Percentiles rank a stretch among this genome's conserved stretches.
Conservation (phyloP, 306 rosid genomes). For the Oemleria cerasiformis region DNA sequence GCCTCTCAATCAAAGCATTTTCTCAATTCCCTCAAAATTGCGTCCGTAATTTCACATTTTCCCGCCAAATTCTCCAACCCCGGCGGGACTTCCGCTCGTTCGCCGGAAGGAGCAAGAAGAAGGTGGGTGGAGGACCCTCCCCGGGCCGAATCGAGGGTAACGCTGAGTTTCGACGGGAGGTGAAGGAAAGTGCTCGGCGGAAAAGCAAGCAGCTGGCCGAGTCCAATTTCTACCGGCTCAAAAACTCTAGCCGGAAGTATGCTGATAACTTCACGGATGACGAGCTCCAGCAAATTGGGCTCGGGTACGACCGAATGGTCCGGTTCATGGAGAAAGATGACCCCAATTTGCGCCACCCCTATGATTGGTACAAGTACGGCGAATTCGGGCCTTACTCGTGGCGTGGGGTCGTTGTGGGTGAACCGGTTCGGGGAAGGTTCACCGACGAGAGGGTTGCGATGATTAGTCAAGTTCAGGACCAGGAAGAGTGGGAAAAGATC, state of each 20-base stretch:
- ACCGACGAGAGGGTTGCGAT: constrained; percentile 72
- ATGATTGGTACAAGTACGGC: constrained; percentile 94
- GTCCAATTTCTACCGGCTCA: constrained; percentile 63
- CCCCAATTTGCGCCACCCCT: constrained; percentile 73
- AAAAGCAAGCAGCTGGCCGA: constrained; percentile 63
- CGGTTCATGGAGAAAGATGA: constrained; percentile 89
- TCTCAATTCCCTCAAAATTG: background rate
- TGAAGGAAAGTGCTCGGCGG: constrained; percentile 51
- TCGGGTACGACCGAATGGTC: constrained; percentile 82
- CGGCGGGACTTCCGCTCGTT: constrained; percentile 34
- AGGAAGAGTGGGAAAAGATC: constrained; percentile 89
- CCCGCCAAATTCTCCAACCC: background rate
- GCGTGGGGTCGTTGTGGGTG: constrained; percentile 87
- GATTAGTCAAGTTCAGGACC: constrained; percentile 69
- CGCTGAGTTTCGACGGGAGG: constrained; percentile 51
- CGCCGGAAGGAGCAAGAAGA: constrained; percentile 76
- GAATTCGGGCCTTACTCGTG: constrained; percentile 81
- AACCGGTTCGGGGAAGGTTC: constrained; percentile 70
- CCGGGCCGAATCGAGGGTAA: constrained; percentile 54
- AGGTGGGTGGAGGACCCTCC: constrained; percentile 39
- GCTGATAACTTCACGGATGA: constrained; percentile 77
- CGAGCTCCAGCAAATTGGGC: constrained; percentile 77
- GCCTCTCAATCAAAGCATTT: background rate
- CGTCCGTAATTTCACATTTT: constrained; percentile 15
- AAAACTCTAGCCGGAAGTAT: constrained; percentile 51